phyloP scores from a whole-genome alignment of 1,284 basidiomycete genomes.

The Termitomyces sp. region DNA sequence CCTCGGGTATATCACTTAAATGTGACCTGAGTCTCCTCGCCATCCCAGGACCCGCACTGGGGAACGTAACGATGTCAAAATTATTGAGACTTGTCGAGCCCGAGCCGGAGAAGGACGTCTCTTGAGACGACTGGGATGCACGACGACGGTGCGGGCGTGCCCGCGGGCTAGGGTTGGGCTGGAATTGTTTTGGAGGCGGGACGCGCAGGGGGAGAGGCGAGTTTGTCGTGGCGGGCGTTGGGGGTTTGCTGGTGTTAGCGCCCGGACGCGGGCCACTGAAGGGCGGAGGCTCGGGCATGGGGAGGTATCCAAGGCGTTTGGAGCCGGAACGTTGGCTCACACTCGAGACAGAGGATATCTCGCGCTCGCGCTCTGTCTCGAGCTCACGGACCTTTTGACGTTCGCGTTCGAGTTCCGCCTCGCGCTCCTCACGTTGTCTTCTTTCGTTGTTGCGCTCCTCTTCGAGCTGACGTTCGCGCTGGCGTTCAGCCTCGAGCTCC shows the following conservation, averaged over 20 bases:
- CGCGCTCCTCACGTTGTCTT: slow-evolving; percentile 15
- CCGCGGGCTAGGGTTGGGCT: slow-evolving; percentile 3
- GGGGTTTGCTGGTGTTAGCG: background rate
- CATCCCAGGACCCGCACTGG: background rate
- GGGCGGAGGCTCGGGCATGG: slow-evolving; percentile 13
- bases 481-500: slow-evolving; percentile 18
- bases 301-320: slow-evolving; percentile 7
- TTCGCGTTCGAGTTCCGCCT: slow-evolving; percentile 19
- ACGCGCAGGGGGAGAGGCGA: slow-evolving; percentile 8
- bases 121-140: slow-evolving; percentile 11
- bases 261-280: background rate
- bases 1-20: slow-evolving; percentile 16
- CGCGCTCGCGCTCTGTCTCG: slow-evolving; percentile 7
- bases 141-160: slow-evolving; percentile 1
- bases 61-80: slow-evolving; percentile 15
- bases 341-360: slow-evolving; percentile 5
- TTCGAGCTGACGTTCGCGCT: slow-evolving; percentile 16
- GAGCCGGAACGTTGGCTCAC: slow-evolving; percentile 1
- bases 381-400: slow-evolving; percentile 12
- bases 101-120: slow-evolving; percentile 7
- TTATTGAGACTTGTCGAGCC: slow-evolving; percentile 10
- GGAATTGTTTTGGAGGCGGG: slow-evolving; percentile 12
- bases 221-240: background rate
- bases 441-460: slow-evolving; percentile 19
- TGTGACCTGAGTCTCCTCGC: background rate